Conservation (phyloP, 2,329 filamentous ascomycete genomes). For the Claviceps sp. region DNA sequence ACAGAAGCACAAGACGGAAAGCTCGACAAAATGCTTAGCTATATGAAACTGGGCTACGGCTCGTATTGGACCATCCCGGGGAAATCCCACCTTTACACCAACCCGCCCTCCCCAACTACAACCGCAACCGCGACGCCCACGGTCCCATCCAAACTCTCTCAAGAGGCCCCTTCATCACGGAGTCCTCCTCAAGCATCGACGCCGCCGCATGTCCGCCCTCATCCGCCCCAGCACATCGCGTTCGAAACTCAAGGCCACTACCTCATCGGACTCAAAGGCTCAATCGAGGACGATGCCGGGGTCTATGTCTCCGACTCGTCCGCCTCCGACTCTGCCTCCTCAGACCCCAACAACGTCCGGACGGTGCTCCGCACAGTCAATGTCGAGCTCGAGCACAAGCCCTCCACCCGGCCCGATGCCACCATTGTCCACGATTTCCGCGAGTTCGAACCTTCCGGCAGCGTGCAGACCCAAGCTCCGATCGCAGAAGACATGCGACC, state of each 20-base stretch:
- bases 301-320: slow-evolving; percentile 17
- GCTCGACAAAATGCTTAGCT: slow-evolving; percentile 45
- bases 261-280: slow-evolving; percentile 54
- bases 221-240: slow-evolving; percentile 7
- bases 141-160: slow-evolving; percentile 2
- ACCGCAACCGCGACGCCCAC: slow-evolving; percentile 5
- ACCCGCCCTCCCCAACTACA: slow-evolving; percentile 4
- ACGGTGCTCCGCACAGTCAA: slow-evolving; percentile 53
- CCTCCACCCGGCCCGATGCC: slow-evolving; percentile 25
- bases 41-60: slow-evolving; percentile 53
- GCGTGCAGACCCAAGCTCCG: slow-evolving; percentile 19
- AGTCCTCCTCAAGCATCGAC: neutral
- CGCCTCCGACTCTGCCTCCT: slow-evolving; percentile 10
- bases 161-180: neutral
- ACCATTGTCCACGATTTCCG: slow-evolving; percentile 32
- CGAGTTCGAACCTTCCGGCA: slow-evolving; percentile 27
- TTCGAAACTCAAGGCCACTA: slow-evolving; percentile 35
- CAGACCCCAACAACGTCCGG: slow-evolving; percentile 36
- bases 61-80: slow-evolving; percentile 46
- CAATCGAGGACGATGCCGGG: slow-evolving; percentile 35
- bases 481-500: slow-evolving; percentile 20
- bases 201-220: slow-evolving; percentile 3
- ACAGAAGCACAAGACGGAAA: slow-evolving; percentile 21
- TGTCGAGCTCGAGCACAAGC: slow-evolving; percentile 43
- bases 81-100: slow-evolving; percentile 6